Conservation (phyloP, 306 rosid genomes). For the Nissolia schottii region DNA sequence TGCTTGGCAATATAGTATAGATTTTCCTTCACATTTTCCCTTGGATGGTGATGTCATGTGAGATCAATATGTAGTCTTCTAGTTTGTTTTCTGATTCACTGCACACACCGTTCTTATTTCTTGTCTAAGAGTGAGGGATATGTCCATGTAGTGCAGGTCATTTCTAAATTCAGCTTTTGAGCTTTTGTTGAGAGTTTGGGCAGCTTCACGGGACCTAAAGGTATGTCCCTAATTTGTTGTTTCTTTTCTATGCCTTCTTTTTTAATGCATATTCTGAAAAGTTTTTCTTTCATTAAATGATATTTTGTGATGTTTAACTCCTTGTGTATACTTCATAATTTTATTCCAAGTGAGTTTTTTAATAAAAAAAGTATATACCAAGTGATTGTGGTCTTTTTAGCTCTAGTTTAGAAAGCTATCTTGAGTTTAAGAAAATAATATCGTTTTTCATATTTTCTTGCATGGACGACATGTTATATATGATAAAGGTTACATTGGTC, state of each 20-base stretch:
- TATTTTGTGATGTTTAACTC: background rate
- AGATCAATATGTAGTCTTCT: slow-evolving; percentile 39
- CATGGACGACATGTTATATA: background rate
- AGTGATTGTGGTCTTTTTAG: slow-evolving; percentile 11
- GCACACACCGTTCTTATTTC: slow-evolving; percentile 14
- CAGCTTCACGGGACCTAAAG: slow-evolving; percentile 87
- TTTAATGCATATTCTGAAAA: background rate
- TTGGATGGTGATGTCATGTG: slow-evolving; percentile 85
- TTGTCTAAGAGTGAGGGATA: slow-evolving; percentile 36
- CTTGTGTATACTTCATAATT: background rate
- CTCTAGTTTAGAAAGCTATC: background rate
- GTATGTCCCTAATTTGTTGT: slow-evolving; percentile 33
- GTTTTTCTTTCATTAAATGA: background rate
- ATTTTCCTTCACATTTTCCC: slow-evolving; percentile 65
- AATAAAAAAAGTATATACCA: background rate
- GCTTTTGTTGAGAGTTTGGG: slow-evolving; percentile 93
- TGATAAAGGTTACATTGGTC: background rate
- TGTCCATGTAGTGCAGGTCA: slow-evolving; percentile 70
- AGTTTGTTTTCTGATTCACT: slow-evolving; percentile 13
- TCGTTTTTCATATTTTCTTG: slow-evolving; percentile 11
- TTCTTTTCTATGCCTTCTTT: background rate
- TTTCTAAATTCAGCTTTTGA: slow-evolving; percentile 93
- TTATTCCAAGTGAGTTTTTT: background rate
- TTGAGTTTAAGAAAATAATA: background rate
- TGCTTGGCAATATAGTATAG: slow-evolving; percentile 74